Conservation (phyloP, 768 basidiomycete species). For the Coprinopsis sp. region DNA sequence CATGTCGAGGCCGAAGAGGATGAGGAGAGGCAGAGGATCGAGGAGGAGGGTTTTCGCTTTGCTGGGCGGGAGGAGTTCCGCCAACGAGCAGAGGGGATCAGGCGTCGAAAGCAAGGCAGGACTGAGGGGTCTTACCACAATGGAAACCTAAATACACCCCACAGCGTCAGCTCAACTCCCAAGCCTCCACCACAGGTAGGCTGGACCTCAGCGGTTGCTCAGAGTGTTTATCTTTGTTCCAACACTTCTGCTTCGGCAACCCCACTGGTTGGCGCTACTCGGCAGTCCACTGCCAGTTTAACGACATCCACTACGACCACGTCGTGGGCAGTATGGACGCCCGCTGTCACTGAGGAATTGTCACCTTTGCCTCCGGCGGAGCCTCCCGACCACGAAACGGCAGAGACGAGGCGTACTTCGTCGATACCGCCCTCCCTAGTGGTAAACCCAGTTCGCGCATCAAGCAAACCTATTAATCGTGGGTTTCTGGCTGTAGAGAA, state of each 20-base stretch:
- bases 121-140: constrained; percentile 25
- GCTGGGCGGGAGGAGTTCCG: constrained; percentile 38
- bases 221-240: constrained; percentile 23
- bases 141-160: background rate
- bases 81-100: constrained; percentile 40
- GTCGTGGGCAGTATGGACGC: too few species aligned
- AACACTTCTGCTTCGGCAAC: constrained; percentile 23
- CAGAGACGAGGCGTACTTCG: too few species aligned
- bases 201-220: constrained; percentile 25
- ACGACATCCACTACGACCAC: too few species aligned
- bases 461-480: too few species aligned
- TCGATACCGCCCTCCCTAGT: too few species aligned
- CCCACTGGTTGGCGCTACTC: constrained; percentile 17
- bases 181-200: constrained; percentile 21
- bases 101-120: constrained; percentile 34
- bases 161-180: background rate
- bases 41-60: constrained; percentile 23
- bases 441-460: too few species aligned
- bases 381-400: too few species aligned
- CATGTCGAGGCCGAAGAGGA: constrained; percentile 22
- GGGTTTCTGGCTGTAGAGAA: too few species aligned
- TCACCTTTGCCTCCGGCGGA: too few species aligned
- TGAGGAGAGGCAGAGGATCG: constrained; percentile 19
- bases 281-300: too few species aligned
- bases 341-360: too few species aligned